Base-by-base conservation (phyloP, 2,329 filamentous ascomycete genomes). In the Hypoxylon sp. region DNA sequence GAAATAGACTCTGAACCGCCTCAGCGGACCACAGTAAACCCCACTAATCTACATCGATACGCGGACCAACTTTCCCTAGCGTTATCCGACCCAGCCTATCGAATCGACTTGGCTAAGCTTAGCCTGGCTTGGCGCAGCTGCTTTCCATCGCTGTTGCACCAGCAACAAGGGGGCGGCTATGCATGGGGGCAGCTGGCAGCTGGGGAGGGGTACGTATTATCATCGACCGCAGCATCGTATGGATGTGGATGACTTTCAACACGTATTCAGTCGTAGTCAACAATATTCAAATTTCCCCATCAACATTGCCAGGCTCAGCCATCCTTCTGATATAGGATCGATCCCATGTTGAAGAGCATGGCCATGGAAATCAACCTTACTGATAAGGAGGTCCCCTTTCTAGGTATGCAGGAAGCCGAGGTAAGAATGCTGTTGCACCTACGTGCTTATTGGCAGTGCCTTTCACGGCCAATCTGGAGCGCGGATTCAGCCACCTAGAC, bases 81-180 rank as follows among this genome's bases (percentile, higher is more conserved):
- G 48, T 51, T 61, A 53, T 42, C 32, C 46, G 32, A 9, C 32
- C 16, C 22, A 64, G 51, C 64, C 61, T 67, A 67, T 67, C 26
- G 42, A 55, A 61, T 61, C 38, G 51, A 59, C 52, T 66, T 68
- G 36, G 44, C 42, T 53, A 9, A 38, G 36, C 36, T 38, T 38
- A n/a, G 36, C n/a, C 36, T 14, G 12, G 14, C 42, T 49, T 53
- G 55, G 52, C 54, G 33, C 42, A 59, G 56, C 44, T 18, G 48
- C 33, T 63, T 63, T 54, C 38, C 57, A 50, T 18, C 40, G 53
- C 38, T 65, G 48, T 56, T 58, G 36, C 52, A 45, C 53, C 56
- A 36, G 40, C 61, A 40, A 63, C 65, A 64, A 40, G 63, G 66
- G 66, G 60, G 66, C 56, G 66, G 66, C 66, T 61, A 68, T 66